Evolutionary conservation across 352 stramenopile genomes (phyloP).

Genomic region (Pythium biforme): DNA sequence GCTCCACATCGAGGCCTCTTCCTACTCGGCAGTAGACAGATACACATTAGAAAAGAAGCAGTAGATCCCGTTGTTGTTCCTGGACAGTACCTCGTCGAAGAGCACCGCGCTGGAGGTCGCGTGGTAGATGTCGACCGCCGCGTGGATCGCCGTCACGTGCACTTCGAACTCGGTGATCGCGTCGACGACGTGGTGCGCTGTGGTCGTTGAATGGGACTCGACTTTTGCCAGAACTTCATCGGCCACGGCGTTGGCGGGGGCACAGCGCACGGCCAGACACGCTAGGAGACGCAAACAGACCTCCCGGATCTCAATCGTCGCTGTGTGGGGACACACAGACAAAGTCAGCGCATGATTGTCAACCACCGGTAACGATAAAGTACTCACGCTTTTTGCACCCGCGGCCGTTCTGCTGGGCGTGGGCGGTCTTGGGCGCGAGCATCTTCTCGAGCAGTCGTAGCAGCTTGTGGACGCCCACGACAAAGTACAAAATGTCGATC

Average conservation of each 20-base stretch:
- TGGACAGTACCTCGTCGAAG: conserved; percentile 43
- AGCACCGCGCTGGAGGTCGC: conserved; percentile 24
- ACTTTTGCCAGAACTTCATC: conserved; percentile 23
- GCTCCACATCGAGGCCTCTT: conserved; percentile 9
- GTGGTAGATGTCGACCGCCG: conserved; percentile 9
- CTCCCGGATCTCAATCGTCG: conserved; percentile 42
- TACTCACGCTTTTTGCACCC: conserved; percentile 40
- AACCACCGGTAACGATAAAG: background rate
- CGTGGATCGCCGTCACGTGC: conserved; percentile 41
- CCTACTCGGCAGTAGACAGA: background rate
- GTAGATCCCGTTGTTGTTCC: no score
- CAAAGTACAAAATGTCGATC: conserved; percentile 70
- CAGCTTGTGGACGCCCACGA: conserved; percentile 53
- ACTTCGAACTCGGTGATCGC: conserved; percentile 49
- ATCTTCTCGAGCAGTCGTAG: conserved; percentile 55
- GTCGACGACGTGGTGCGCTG: conserved; percentile 33
- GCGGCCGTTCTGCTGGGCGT: conserved; percentile 15
- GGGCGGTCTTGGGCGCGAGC: conserved; percentile 29
- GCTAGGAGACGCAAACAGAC: conserved; percentile 55
- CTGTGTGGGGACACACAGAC: conserved; percentile 19
- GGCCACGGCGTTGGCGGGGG: conserved; percentile 36
- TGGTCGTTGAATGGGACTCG: background rate
- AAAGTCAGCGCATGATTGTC: background rate
- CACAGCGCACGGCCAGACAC: conserved; percentile 41
- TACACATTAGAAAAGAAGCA: background rate